Percentiles rank a stretch among this genome's conserved stretches.
Conservation (phyloP, 192 early-diverging fungal genomes). For the Coemansia sp. region DNA sequence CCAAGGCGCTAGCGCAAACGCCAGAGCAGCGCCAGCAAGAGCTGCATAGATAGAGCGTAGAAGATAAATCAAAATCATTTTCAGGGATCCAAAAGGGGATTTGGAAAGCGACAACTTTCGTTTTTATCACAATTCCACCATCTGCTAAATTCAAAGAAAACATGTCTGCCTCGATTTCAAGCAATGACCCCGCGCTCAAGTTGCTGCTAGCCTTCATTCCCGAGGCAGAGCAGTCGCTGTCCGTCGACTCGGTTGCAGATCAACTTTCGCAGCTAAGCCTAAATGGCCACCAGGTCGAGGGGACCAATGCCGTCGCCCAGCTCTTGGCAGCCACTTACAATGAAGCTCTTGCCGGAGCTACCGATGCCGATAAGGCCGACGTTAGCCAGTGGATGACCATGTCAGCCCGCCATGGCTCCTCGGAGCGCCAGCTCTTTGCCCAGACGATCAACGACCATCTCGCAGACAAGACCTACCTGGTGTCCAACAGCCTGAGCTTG, state of each 20-base stretch:
- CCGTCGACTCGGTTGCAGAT: slow-evolving; percentile 34
- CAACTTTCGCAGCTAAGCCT: slow-evolving; percentile 41
- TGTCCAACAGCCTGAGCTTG: slow-evolving; percentile 60
- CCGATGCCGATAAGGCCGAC: slow-evolving; percentile 39
- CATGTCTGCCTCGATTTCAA: slow-evolving; percentile 44
- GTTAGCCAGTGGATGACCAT: slow-evolving; percentile 55
- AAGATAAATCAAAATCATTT: slow-evolving; percentile 2
- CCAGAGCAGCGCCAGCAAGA: slow-evolving; percentile 19
- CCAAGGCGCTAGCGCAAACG: slow-evolving; percentile 36
- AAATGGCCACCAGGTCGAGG: slow-evolving; percentile 36
- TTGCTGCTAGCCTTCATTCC: slow-evolving; percentile 40
- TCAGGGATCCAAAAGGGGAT: too few relatives aligned
- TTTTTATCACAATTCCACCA: neutral
- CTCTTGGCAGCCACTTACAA: slow-evolving; percentile 41
- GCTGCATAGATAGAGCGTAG: slow-evolving; percentile 9
- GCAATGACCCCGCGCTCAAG: slow-evolving; percentile 40
- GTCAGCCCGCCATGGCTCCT: slow-evolving; percentile 42
- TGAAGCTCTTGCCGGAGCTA: slow-evolving; percentile 33
- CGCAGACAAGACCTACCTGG: slow-evolving; percentile 63
- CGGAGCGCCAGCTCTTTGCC: slow-evolving; percentile 46
- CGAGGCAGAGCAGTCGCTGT: slow-evolving; percentile 25
- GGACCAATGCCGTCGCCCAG: slow-evolving; percentile 45
- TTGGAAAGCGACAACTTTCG: too few relatives aligned
- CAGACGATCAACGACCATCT: slow-evolving; percentile 63
- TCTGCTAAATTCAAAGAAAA: neutral